These are phyloP conservation scores for Lepraria neglecta DNA, from an alignment of 495 filamentous ascomycete species.

Conservation along the genomic window DNA sequence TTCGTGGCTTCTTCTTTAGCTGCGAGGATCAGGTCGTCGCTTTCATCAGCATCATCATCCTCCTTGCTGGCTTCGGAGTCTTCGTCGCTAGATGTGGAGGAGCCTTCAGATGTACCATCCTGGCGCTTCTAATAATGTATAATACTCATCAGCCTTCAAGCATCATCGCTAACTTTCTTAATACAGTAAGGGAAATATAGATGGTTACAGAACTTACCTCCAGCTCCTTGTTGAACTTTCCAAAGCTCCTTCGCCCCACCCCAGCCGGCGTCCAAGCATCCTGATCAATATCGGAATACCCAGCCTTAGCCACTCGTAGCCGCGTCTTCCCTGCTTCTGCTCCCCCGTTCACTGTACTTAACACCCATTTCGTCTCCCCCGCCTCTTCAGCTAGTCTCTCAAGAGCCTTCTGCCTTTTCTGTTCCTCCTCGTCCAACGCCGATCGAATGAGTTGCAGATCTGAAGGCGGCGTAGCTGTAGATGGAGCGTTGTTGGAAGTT, in stretches of 20 bases:
- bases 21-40: conserved; percentile 11
- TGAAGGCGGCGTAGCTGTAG: conserved; percentile 15
- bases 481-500: conserved; percentile 17
- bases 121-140: conserved; percentile 18
- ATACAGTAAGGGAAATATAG: not conserved
- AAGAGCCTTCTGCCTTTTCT: conserved; percentile 63
- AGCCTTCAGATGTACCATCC: not conserved
- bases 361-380: conserved; percentile 84
- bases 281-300: conserved; percentile 25
- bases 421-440: conserved; percentile 68
- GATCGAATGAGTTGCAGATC: conserved; percentile 52
- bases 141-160: not conserved
- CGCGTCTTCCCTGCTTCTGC: conserved; percentile 1
- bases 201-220: conserved; percentile 29
- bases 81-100: conserved; percentile 12
- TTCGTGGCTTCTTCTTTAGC: conserved; percentile 2
- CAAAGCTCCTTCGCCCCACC: conserved; percentile 43
- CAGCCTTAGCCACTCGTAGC: conserved; percentile 19
- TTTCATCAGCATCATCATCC: conserved; percentile 10
- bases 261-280: conserved; percentile 25
- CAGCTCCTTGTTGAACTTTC: conserved; percentile 33
- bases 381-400: conserved; percentile 63
- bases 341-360: conserved; percentile 33
- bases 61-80: conserved; percentile 1
- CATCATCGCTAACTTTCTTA: no score